Evolutionary conservation across 179 eudicot genomes (phyloP).

Genomic region (Actinidia arguta): DNA sequence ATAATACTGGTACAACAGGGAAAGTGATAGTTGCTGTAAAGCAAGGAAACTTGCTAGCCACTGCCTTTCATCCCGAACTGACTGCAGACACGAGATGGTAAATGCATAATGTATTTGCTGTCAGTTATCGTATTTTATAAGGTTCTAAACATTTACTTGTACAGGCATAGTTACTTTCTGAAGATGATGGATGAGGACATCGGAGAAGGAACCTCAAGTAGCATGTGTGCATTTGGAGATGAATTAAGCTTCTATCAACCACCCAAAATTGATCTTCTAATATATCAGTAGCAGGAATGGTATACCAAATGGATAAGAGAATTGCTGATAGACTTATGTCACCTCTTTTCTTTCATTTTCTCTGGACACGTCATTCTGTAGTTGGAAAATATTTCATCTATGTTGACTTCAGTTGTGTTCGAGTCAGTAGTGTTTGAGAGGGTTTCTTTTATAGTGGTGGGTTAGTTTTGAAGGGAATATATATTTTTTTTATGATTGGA

Average conservation of each 20-base stretch:
- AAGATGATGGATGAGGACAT: conserved; percentile 68
- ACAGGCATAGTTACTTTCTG: conserved; percentile 79
- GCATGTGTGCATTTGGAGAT: conserved; percentile 35
- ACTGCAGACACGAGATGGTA: conserved; percentile 97
- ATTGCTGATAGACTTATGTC: neutral
- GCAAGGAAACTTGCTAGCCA: conserved; percentile 86
- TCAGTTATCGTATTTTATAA: neutral
- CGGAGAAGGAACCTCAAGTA: conserved; percentile 48
- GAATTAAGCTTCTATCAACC: conserved; percentile 34
- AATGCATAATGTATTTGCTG: neutral
- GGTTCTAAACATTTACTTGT: conserved; percentile 14
- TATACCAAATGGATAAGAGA: neutral
- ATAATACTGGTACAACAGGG: conserved; percentile 36
- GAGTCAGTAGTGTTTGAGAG: too few species aligned
- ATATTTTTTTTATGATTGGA: neutral
- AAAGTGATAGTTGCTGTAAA: conserved; percentile 92
- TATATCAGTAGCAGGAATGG: conserved; percentile 43
- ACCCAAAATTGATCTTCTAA: conserved; percentile 57
- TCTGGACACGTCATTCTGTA: neutral
- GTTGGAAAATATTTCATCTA: neutral
- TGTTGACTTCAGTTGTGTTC: neutral
- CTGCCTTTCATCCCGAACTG: conserved; percentile 97
- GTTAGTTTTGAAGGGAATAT: neutral
- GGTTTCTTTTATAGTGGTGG: neutral
- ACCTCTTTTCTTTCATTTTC: neutral